Conservation (phyloP, 306 rosid species). For the Lathyrus tuberosus region DNA sequence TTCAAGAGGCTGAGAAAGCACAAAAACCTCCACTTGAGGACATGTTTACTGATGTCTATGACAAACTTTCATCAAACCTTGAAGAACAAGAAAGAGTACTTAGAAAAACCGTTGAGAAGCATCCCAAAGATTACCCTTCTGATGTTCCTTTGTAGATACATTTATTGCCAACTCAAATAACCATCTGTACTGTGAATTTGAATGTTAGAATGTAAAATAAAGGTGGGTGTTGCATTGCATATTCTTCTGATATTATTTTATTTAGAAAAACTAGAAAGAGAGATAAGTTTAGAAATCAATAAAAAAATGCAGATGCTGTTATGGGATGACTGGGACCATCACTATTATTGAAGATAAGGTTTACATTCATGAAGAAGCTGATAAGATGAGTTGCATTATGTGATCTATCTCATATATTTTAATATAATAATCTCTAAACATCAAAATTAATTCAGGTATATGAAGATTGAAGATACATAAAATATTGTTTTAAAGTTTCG, state of each 20-base stretch:
- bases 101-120: constrained; percentile 48
- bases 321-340: not conserved
- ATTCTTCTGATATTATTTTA: constrained; percentile 6
- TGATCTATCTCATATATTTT: not conserved
- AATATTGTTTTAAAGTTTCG: too few species aligned
- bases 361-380: constrained; percentile 4
- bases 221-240: not conserved
- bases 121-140: constrained; percentile 62
- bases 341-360: not conserved
- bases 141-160: constrained; percentile 64
- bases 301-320: not conserved
- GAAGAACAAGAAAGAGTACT: constrained; percentile 58
- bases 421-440: not conserved
- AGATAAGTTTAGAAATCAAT: not conserved
- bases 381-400: not conserved
- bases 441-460: not conserved
- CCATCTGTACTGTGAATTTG: constrained; percentile 14
- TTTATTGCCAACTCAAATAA: constrained; percentile 32
- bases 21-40: constrained; percentile 64
- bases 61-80: constrained; percentile 60
- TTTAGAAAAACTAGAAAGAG: constrained; percentile 5
- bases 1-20: constrained; percentile 67
- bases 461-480: not conserved
- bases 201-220: constrained; percentile 24
- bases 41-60: constrained; percentile 65